phyloP scores from a whole-genome alignment of 2,329 filamentous ascomycete species.

The Trichophyton benhamiae region DNA sequence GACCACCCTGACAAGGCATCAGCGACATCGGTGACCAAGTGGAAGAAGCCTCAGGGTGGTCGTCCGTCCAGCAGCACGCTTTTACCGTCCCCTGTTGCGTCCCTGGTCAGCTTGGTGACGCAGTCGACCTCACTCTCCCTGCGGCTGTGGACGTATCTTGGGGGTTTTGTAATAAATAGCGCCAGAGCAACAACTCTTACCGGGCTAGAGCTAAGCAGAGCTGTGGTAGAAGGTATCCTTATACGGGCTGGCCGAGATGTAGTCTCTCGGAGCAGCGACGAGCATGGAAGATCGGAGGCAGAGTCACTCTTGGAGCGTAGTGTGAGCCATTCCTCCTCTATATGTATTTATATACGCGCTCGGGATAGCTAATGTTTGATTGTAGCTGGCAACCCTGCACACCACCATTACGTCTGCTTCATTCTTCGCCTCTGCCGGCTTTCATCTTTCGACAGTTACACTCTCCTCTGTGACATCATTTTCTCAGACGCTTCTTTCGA shows the following conservation, averaged over 20 bases:
- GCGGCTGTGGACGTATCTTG: slow-evolving; percentile 33
- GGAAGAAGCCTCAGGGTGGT: background rate
- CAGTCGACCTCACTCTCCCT: slow-evolving; percentile 36
- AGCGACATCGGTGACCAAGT: background rate
- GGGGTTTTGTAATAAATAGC: slow-evolving; percentile 33
- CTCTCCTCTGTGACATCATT: slow-evolving; percentile 32
- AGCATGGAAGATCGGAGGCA: slow-evolving; percentile 30
- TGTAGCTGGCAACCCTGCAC: slow-evolving; percentile 33
- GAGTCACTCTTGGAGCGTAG: slow-evolving; percentile 36
- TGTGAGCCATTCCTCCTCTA: slow-evolving; percentile 20
- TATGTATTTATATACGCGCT: background rate
- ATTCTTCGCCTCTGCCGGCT: slow-evolving; percentile 36
- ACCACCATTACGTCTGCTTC: slow-evolving; percentile 36
- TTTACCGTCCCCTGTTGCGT: slow-evolving; percentile 33
- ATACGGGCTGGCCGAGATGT: slow-evolving; percentile 35
- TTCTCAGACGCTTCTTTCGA: slow-evolving; percentile 34
- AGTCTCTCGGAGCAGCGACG: slow-evolving; percentile 36
- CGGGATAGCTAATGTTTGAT: background rate
- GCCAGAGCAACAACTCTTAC: slow-evolving; percentile 35
- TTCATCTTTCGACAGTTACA: slow-evolving; percentile 34
- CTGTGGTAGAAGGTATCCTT: slow-evolving; percentile 34
- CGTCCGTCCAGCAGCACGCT: slow-evolving; percentile 21
- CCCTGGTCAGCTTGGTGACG: slow-evolving; percentile 33
- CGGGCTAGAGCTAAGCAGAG: slow-evolving; percentile 33
- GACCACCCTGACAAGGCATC: background rate